Evolutionary conservation across 805 yeast genomes (phyloP).

Genomic region (Yueomyces sinensis): DNA sequence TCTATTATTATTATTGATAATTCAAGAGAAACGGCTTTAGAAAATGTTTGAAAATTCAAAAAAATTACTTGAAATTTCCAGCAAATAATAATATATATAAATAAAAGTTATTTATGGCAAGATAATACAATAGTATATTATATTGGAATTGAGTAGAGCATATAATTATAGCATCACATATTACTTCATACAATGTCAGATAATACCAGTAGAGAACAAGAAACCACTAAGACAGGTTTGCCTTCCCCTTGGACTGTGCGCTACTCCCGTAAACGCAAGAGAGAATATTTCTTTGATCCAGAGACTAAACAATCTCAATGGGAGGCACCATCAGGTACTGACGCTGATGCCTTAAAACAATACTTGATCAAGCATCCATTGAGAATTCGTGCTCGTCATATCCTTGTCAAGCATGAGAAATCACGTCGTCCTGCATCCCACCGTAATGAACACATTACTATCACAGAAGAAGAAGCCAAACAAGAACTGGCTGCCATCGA

Average conservation of each 20-base stretch:
- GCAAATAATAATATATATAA: too few relatives aligned
- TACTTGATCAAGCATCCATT: conserved; percentile 48
- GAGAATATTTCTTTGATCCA: conserved; percentile 72
- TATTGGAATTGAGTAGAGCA: too few relatives aligned
- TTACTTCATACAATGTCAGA: too few relatives aligned
- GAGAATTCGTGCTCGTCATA: conserved; percentile 68
- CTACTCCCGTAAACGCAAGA: conserved; percentile 64
- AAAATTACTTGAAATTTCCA: too few relatives aligned
- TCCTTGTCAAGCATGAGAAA: conserved; percentile 69
- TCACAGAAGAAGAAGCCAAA: conserved; percentile 74
- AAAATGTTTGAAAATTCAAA: too few relatives aligned
- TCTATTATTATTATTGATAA: too few relatives aligned
- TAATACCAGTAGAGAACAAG: conserved; percentile 10
- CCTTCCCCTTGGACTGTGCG: conserved; percentile 78
- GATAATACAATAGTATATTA: too few relatives aligned
- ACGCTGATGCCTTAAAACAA: conserved; percentile 39
- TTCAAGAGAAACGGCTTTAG: too few relatives aligned
- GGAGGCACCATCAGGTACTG: conserved; percentile 85
- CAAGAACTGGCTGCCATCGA: conserved; percentile 45
- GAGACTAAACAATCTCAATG: conserved; percentile 65
- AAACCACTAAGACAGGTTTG: conserved; percentile 26
- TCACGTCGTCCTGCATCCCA: conserved; percentile 88
- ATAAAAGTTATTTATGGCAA: too few relatives aligned
- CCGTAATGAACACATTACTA: conserved; percentile 65
- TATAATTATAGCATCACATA: too few relatives aligned